These are phyloP conservation scores for Cryphonectria japonica DNA, from an alignment of 2,329 filamentous ascomycete genomes.

Conservation along the genomic window DNA sequence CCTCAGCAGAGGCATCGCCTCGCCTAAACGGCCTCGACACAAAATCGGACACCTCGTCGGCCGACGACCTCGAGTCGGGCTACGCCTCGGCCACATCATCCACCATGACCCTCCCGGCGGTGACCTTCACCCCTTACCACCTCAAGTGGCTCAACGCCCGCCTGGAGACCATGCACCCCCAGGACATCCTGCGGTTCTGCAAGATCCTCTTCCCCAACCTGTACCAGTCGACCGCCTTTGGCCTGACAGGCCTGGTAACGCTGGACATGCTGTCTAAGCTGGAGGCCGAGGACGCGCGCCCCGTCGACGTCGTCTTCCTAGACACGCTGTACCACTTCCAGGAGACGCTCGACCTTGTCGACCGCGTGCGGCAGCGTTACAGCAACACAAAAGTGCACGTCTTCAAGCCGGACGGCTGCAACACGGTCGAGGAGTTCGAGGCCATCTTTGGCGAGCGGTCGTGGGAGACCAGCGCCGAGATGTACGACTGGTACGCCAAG, in stretches of 20 bases:
- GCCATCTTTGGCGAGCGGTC: slow-evolving; percentile 78
- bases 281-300: slow-evolving; percentile 60
- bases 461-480: slow-evolving; percentile 82
- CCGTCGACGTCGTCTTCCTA: slow-evolving; percentile 75
- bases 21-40: slow-evolving; percentile 41
- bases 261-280: slow-evolving; percentile 86
- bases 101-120: slow-evolving; percentile 71
- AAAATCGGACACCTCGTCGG: slow-evolving; percentile 41
- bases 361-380: slow-evolving; percentile 76
- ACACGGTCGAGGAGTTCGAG: slow-evolving; percentile 78
- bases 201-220: slow-evolving; percentile 87
- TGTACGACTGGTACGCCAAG: slow-evolving; percentile 97
- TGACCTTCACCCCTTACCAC: slow-evolving; percentile 86
- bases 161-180: slow-evolving; percentile 82
- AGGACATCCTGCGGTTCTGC: slow-evolving; percentile 92
- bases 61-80: slow-evolving; percentile 71
- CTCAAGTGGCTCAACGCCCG: slow-evolving; percentile 89
- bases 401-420: slow-evolving; percentile 81
- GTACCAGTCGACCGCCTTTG: slow-evolving; percentile 85
- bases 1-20: slow-evolving; percentile 47
- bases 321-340: slow-evolving; percentile 83
- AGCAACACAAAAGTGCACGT: slow-evolving; percentile 80
- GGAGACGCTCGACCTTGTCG: slow-evolving; percentile 74
- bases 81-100: slow-evolving; percentile 70
- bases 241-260: slow-evolving; percentile 78